Percentiles rank a stretch among this genome's conserved stretches.
Conservation (phyloP, 306 rosid genomes). For the Trifolium dubium region DNA sequence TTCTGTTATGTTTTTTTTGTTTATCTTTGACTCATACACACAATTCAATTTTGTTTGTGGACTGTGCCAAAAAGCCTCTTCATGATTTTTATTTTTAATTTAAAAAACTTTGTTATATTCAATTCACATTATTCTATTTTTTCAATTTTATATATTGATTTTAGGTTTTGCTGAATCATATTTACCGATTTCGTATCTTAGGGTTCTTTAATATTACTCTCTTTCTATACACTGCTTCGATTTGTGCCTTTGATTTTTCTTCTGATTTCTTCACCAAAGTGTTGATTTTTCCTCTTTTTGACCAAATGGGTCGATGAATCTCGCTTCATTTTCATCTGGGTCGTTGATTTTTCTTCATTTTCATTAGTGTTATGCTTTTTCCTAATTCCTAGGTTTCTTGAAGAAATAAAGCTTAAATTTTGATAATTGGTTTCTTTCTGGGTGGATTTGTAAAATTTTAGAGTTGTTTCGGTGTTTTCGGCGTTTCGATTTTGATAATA, state of each 20-base stretch:
- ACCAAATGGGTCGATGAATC: constrained; percentile 40
- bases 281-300: constrained; percentile 33
- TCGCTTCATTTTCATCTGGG: constrained; percentile 36
- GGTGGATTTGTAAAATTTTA: constrained; percentile 20
- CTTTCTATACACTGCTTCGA: constrained; percentile 41
- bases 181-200: constrained; percentile 19
- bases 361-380: constrained; percentile 20
- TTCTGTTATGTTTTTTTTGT: constrained; percentile 37
- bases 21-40: constrained; percentile 51
- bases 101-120: constrained; percentile 7
- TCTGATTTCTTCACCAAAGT: constrained; percentile 24
- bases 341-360: constrained; percentile 45
- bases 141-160: constrained; percentile 36
- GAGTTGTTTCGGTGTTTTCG: constrained; percentile 19
- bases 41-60: constrained; percentile 39
- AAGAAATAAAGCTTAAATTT: background rate
- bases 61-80: constrained; percentile 42
- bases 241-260: constrained; percentile 38
- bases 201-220: constrained; percentile 45
- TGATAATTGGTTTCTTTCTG: constrained; percentile 30
- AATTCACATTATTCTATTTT: constrained; percentile 7
- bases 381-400: constrained; percentile 26
- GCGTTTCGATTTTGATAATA: constrained; percentile 31
- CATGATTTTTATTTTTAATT: constrained; percentile 25
- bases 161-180: constrained; percentile 45